phyloP scores from a whole-genome alignment of 768 basidiomycete genomes.

The Leccinellum luteum region DNA sequence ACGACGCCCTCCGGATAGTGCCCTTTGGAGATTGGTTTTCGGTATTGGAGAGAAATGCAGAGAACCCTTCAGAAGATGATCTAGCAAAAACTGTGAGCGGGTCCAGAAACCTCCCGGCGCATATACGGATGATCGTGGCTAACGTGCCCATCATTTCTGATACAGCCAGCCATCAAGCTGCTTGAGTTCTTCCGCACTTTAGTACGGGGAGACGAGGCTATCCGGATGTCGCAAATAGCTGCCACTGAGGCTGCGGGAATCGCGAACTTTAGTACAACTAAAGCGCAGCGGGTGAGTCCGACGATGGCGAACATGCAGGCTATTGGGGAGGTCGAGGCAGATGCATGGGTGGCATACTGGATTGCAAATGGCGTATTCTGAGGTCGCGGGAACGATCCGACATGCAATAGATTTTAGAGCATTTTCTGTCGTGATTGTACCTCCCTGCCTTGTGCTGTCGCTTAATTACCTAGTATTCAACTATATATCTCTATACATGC shows the following conservation, averaged over 20 bases:
- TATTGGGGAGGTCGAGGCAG: conserved; percentile 21
- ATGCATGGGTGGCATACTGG: conserved; percentile 28
- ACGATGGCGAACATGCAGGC: conserved; percentile 27
- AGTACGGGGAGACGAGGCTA: conserved; percentile 15
- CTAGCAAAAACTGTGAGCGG: conserved; percentile 31
- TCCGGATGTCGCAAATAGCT: not conserved
- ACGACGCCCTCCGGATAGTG: conserved; percentile 27
- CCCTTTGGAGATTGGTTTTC: conserved; percentile 37
- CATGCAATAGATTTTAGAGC: no score
- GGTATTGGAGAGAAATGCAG: conserved; percentile 20
- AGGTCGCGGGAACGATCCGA: no score
- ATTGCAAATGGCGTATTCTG: conserved; percentile 20
- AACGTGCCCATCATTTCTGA: not conserved
- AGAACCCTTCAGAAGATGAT: conserved; percentile 24
- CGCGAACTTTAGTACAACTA: conserved; percentile 18
- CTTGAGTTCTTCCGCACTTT: conserved; percentile 33
- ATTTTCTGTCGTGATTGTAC: no score
- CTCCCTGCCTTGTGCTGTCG: no score
- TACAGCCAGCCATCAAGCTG: conserved; percentile 35
- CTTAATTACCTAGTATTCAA: no score
- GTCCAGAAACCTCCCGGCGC: not conserved
- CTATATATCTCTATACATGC: no score
- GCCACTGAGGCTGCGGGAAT: conserved; percentile 20
- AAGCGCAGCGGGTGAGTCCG: conserved; percentile 11
- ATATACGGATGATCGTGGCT: not conserved